These are phyloP conservation scores for Haplosporangium sp. DNA, from an alignment of 371 early-diverging fungal genomes.

Conservation along the genomic window DNA sequence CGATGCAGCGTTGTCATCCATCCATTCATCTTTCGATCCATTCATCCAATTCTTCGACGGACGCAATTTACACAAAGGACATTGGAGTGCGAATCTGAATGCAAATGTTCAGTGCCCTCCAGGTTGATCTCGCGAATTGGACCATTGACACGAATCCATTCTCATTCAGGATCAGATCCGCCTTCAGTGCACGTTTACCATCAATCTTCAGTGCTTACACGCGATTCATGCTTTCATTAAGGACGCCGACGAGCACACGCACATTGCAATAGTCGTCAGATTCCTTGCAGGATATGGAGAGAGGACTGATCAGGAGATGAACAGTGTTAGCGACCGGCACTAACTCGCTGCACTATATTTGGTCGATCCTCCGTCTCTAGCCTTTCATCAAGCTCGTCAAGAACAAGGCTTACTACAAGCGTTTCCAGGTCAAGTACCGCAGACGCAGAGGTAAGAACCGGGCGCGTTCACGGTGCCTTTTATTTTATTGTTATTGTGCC, in stretches of 20 bases:
- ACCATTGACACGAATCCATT: neutral
- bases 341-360: neutral
- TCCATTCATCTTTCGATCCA: slow-evolving; percentile 15
- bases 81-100: neutral
- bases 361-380: slow-evolving; percentile 51
- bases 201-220: no score
- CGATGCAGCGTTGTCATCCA: neutral
- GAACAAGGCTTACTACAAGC: slow-evolving; percentile 99
- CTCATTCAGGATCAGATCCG: no score
- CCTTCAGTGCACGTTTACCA: no score
- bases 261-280: no score
- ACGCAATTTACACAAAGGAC: neutral
- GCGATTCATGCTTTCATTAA: no score
- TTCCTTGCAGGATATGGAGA: no score
- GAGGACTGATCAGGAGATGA: no score
- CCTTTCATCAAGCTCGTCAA: slow-evolving; percentile 94
- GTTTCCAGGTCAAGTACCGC: slow-evolving; percentile 99
- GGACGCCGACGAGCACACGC: no score
- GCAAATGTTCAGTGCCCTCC: neutral
- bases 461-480: neutral
- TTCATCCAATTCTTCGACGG: neutral
- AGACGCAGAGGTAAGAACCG: slow-evolving; percentile 91
- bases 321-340: neutral
- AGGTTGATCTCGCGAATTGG: no score
- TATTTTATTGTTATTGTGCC: neutral